Base-by-base conservation (phyloP, 164 flowering plant genomes). In the Brasenia schreberi region DNA sequence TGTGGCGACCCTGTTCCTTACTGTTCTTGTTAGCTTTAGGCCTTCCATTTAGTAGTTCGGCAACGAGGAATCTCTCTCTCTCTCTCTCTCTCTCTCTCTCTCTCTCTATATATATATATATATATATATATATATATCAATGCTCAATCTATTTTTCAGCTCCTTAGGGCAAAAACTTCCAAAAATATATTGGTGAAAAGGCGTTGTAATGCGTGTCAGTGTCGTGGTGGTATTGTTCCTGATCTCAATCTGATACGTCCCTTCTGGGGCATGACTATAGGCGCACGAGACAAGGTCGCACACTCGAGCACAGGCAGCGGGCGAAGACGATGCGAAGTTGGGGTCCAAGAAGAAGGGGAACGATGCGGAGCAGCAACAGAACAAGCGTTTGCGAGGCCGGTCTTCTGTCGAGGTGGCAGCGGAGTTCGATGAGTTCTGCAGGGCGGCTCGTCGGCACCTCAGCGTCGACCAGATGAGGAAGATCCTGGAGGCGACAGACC, bases 271-370 rank as follows among this genome's bases (percentile, higher is more conserved):
- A 33, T 33, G 43, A n/a, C 6, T 61, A 14, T 70, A 83, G 88
- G 87, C 78, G 45, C 85, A 78, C 67, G 90, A 84, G 66, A 81
- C 84, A 43, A 81, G 90, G 74, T 79, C 96, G 10, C 83, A 84
- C 5, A 5, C 56, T 49, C 56, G 56, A 49, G 69, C 76, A 18
- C 84, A 81, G 66, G 69, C 81, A 39, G 44, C 65, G 42, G 66
- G 62, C 19, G 80, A 68, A 23, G 86, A 85, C 44, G 87, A 81
- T 7, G 80, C 78, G 61, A 73, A 68, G 45, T 65, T 66, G 33
- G 68, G 71, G 17, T 67, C 74, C 33, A 74, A 74, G 71, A 76
- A 73, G 70, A 75, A 77, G 56, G 74, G 80, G 69, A 68, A 27
- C 68, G 77, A 76, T 68, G 64, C 64, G 1, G 86, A 80, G 33